Percentiles rank a stretch among this genome's conserved stretches.
Evolutionary conservation across 2,329 filamentous ascomycete species (phyloP).

Genomic region (Fusarium luffae): DNA sequence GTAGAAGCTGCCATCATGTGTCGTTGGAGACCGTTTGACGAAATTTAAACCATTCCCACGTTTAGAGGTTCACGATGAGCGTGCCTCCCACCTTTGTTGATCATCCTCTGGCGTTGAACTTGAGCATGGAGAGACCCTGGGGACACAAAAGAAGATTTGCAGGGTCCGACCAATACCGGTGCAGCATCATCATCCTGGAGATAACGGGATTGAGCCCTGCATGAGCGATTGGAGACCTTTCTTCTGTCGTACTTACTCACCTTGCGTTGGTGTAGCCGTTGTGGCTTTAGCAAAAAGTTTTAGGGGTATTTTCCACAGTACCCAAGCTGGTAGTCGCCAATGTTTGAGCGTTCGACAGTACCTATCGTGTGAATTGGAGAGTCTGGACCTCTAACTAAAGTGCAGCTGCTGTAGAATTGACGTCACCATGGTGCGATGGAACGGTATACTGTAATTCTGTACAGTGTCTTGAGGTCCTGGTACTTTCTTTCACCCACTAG

Average conservation of each 20-base stretch:
- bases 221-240: slow-evolving; percentile 24
- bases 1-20: neutral
- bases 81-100: neutral
- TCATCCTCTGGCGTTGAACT: slow-evolving; percentile 4
- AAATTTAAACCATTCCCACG: neutral
- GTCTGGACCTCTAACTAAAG: slow-evolving; percentile 26
- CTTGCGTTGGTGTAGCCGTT: slow-evolving; percentile 19
- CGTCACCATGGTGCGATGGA: slow-evolving; percentile 46
- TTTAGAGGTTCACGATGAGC: slow-evolving; percentile 4
- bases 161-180: slow-evolving; percentile 26
- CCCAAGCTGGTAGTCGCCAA: slow-evolving; percentile 14
- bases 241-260: slow-evolving; percentile 16
- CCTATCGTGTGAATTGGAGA: slow-evolving; percentile 6
- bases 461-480: slow-evolving; percentile 36
- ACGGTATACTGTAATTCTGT: neutral
- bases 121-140: slow-evolving; percentile 10
- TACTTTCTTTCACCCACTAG: slow-evolving; percentile 14
- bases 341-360: slow-evolving; percentile 7
- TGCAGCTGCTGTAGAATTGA: slow-evolving; percentile 34
- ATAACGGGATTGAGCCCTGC: slow-evolving; percentile 32
- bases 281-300: neutral
- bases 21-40: neutral
- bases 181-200: slow-evolving; percentile 10
- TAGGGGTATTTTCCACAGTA: slow-evolving; percentile 1
- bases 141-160: slow-evolving; percentile 26